Percentiles rank a stretch among this genome's conserved stretches.
Evolutionary conservation across 371 early-diverging fungal genomes (phyloP).

Genomic region (Apophysomyces trapeziformis): DNA sequence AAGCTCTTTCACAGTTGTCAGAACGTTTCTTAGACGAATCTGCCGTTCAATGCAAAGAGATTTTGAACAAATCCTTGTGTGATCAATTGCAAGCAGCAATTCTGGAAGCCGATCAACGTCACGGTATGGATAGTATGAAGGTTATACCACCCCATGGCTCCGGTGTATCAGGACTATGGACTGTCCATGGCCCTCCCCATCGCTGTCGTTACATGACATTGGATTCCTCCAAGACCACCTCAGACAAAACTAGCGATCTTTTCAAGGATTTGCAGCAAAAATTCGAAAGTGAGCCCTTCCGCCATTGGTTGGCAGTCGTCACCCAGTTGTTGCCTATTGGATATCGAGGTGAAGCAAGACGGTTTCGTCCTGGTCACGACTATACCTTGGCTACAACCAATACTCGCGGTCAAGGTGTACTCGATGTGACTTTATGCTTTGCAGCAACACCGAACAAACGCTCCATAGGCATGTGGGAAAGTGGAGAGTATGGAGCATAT

Average conservation of each 20-base stretch:
- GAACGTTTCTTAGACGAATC: slow-evolving; percentile 70
- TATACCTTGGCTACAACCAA: slow-evolving; percentile 68
- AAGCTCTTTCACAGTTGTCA: slow-evolving; percentile 52
- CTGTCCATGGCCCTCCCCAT: slow-evolving; percentile 61
- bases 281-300: slow-evolving; percentile 47
- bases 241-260: slow-evolving; percentile 15
- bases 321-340: slow-evolving; percentile 40
- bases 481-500: slow-evolving; percentile 75
- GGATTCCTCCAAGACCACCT: slow-evolving; percentile 20
- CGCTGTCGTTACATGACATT: slow-evolving; percentile 61
- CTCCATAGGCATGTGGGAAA: slow-evolving; percentile 49
- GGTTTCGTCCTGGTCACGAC: slow-evolving; percentile 76
- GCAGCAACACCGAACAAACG: slow-evolving; percentile 27
- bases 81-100: slow-evolving; percentile 37
- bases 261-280: slow-evolving; percentile 28
- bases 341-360: slow-evolving; percentile 53
- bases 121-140: slow-evolving; percentile 24
- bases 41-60: slow-evolving; percentile 66
- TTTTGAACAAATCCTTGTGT: slow-evolving; percentile 54
- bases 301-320: slow-evolving; percentile 52
- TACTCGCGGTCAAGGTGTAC: slow-evolving; percentile 44
- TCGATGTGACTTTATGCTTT: slow-evolving; percentile 66
- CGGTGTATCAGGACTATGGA: slow-evolving; percentile 60
- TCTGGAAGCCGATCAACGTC: slow-evolving; percentile 34
- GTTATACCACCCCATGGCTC: slow-evolving; percentile 60